phyloP scores from a whole-genome alignment of 179 eudicot genomes.

The Nepenthes alata region DNA sequence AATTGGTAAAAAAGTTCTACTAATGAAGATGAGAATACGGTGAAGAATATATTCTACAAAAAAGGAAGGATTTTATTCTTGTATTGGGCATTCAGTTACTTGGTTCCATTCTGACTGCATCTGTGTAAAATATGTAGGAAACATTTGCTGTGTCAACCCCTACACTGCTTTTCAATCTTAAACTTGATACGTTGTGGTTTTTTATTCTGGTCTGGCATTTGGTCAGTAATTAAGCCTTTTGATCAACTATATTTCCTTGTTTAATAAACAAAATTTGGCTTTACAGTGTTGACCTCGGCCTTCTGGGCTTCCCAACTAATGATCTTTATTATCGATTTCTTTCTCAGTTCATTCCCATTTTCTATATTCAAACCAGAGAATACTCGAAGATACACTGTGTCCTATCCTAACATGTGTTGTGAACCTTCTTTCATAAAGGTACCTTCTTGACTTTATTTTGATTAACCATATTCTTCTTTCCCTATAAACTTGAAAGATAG shows the following conservation, averaged over 20 bases:
- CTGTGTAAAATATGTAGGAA: constrained; percentile 44
- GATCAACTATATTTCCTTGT: constrained; percentile 8
- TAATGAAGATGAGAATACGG: no score
- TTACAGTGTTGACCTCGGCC: constrained; percentile 89
- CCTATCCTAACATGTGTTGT: no score
- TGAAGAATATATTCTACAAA: no score
- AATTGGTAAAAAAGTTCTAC: no score
- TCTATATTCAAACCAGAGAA: constrained; percentile 85
- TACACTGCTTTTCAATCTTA: constrained; percentile 81
- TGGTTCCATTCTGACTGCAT: not conserved
- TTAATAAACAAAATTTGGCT: constrained; percentile 1
- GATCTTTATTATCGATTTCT: constrained; percentile 90
- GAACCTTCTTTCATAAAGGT: no score
- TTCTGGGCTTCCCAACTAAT: constrained; percentile 85
- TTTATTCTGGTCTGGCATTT: constrained; percentile 4
- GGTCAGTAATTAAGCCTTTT: constrained; percentile 4
- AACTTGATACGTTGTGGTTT: constrained; percentile 94
- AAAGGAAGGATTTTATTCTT: no score
- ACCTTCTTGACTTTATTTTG: constrained; percentile 4
- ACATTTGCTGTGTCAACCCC: constrained; percentile 75
- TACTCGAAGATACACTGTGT: constrained; percentile 67
- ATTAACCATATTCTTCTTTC: constrained; percentile 2
- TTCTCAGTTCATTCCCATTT: constrained; percentile 84
- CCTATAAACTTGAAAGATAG: constrained; percentile 50
- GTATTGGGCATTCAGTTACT: not conserved